Base-by-base conservation (phyloP, 352 stramenopile genomes). In the Globisporangium emineosum region DNA sequence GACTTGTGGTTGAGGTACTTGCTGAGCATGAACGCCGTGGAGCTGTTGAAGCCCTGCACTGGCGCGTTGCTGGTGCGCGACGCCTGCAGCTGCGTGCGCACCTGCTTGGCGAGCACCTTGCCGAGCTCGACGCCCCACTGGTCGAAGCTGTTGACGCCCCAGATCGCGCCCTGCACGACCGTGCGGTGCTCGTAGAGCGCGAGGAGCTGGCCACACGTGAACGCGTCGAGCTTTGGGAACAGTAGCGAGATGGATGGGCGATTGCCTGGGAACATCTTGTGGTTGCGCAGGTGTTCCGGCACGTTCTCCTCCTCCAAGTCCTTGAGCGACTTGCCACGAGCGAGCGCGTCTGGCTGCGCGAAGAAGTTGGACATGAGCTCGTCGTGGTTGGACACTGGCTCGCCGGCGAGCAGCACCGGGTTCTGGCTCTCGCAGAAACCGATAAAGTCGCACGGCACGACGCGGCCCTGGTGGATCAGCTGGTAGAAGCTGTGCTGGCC, bases 291-390 rank as follows among this genome's bases (percentile, higher is more conserved):
- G 54, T 95, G 75, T 70, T 97, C 91, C 1, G 95, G 83, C 54
- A 99, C 95, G 37, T 87, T 91, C 76, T 99, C 96, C 29, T 83
- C 83, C 58, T 90, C 84, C 23, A 99, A 74, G 73, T 99, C 96
- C 33, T 90, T 86, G 9, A 98, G 66, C 32, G 90, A 98, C 82
- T 99, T 99, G 70, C 97, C 97, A 59, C 89, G 90, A 6, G 97
- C 98, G 8, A 99, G 79, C 7, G 97, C 97, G 76, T 99, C 98
- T 0, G 97, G 96, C 75, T 99, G 97, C 37, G 97, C 97, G 73
- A 99, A 99, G 76, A 99, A 99, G 83, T 99, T 99, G 59, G 85
- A 96, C 97, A 99, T 99, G 66, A 99, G 90, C 81, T 99, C 97
- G 78, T 99, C 97, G 83, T 99, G 97, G 83, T 98, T 98, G n/a